Conservation (phyloP, 768 basidiomycete genomes). For the Phylloporus sp. region DNA sequence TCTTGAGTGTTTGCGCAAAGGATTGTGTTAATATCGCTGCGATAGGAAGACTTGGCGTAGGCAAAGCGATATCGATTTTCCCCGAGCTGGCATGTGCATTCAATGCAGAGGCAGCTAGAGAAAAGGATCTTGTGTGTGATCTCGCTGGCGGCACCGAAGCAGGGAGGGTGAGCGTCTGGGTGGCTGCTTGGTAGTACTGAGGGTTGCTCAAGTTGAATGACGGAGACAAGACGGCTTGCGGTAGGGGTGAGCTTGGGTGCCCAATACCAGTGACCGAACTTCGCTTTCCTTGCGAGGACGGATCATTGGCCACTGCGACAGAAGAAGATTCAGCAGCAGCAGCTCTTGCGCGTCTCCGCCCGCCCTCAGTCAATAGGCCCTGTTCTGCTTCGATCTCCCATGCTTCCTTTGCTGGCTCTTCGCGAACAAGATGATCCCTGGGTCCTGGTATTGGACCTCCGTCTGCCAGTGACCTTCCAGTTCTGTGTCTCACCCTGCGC, state of each 20-base stretch:
- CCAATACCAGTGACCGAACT: constrained; percentile 18
- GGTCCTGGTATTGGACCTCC: neutral
- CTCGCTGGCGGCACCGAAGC: constrained; percentile 48
- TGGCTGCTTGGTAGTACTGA: constrained; percentile 54
- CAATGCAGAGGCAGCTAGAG: constrained; percentile 35
- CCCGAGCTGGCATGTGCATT: constrained; percentile 10
- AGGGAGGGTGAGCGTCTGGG: constrained; percentile 62
- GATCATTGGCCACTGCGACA: constrained; percentile 7
- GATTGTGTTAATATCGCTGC: constrained; percentile 53
- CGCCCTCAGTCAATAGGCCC: constrained; percentile 70
- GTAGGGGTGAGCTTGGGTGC: constrained; percentile 25
- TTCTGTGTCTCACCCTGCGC: constrained; percentile 40
- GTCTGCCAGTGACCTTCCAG: constrained; percentile 29
- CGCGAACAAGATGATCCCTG: neutral
- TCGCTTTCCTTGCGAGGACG: constrained; percentile 15
- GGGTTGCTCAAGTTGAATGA: constrained; percentile 40
- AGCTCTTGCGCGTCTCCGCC: constrained; percentile 58
- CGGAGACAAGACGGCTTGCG: constrained; percentile 18
- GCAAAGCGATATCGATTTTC: constrained; percentile 47
- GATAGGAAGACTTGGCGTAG: constrained; percentile 66
- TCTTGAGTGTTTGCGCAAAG: constrained; percentile 53
- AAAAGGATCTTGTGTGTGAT: constrained; percentile 60
- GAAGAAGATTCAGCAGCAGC: constrained; percentile 26
- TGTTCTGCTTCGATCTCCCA: constrained; percentile 81
- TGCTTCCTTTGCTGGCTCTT: constrained; percentile 52